phyloP scores from a whole-genome alignment of 2,329 filamentous ascomycete genomes.

The Stagonosporopsis cucurbitacearum region DNA sequence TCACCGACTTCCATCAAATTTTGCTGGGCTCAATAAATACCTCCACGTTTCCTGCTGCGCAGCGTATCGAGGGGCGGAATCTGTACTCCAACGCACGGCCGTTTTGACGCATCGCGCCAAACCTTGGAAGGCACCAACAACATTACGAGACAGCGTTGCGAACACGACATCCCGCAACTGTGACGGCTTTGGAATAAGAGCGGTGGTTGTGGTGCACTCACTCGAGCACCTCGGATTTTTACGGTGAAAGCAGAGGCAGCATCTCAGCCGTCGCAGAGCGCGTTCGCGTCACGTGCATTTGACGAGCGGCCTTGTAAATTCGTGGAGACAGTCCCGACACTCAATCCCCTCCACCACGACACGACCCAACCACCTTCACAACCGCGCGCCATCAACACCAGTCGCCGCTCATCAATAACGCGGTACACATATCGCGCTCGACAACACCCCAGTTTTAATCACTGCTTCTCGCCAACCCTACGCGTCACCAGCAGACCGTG shows the following conservation, averaged over 20 bases:
- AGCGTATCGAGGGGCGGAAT: constrained; percentile 14
- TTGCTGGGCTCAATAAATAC: constrained; percentile 1
- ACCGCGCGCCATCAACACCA: constrained; percentile 46
- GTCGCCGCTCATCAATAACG: constrained; percentile 41
- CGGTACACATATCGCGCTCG: constrained; percentile 33
- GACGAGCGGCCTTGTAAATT: constrained; percentile 12
- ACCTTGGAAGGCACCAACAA: constrained; percentile 33
- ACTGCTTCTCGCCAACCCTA: constrained; percentile 37
- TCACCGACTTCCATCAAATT: constrained; percentile 2
- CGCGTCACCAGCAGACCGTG: constrained; percentile 46
- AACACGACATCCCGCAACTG: constrained; percentile 31
- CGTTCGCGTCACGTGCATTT: constrained; percentile 33
- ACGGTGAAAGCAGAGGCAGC: constrained; percentile 17
- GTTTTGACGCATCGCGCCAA: constrained; percentile 35
- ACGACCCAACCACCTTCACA: constrained; percentile 42
- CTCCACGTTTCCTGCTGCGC: not conserved
- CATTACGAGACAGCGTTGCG: constrained; percentile 30
- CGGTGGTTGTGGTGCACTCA: constrained; percentile 15
- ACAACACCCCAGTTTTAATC: constrained; percentile 38
- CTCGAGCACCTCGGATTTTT: constrained; percentile 34
- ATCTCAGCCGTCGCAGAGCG: constrained; percentile 22
- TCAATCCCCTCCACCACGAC: constrained; percentile 37
- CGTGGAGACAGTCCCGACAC: constrained; percentile 21
- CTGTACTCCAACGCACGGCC: constrained; percentile 36
- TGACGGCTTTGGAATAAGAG: constrained; percentile 24